Percentiles rank a stretch among this genome's conserved stretches.
Conservation (phyloP, 805 yeast species). For the Candida piceae region DNA sequence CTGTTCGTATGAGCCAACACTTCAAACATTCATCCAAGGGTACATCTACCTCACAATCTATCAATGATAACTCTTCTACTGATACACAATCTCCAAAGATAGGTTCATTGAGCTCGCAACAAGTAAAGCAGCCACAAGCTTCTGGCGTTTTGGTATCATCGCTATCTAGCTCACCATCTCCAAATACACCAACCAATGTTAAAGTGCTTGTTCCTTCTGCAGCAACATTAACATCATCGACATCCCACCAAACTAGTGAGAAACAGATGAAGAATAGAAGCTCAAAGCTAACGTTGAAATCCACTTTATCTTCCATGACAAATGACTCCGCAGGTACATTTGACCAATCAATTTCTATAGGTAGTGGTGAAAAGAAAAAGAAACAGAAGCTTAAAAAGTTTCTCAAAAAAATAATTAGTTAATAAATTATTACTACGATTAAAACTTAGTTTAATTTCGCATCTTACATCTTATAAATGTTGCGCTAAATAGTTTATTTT, state of each 20-base stretch:
- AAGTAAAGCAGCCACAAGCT: no score
- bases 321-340: background rate
- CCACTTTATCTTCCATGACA: background rate
- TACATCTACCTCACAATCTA: no score
- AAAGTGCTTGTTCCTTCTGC: background rate
- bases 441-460: no score
- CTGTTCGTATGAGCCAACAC: background rate
- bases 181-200: background rate
- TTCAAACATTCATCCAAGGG: background rate
- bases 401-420: slow-evolving; percentile 13
- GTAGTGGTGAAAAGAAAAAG: slow-evolving; percentile 5
- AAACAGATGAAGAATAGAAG: background rate
- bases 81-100: no score
- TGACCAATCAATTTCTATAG: background rate
- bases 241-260: background rate
- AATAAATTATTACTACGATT: no score
- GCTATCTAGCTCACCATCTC: no score
- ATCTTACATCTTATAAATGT: no score
- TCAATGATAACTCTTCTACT: no score
- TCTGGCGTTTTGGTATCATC: no score
- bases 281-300: slow-evolving; percentile 1
- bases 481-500: no score
- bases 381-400: slow-evolving; percentile 10
- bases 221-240: background rate
- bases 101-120: no score